These are phyloP conservation scores for Pichia membranifaciens DNA, from an alignment of 805 yeast genomes.

Conservation along the genomic window DNA sequence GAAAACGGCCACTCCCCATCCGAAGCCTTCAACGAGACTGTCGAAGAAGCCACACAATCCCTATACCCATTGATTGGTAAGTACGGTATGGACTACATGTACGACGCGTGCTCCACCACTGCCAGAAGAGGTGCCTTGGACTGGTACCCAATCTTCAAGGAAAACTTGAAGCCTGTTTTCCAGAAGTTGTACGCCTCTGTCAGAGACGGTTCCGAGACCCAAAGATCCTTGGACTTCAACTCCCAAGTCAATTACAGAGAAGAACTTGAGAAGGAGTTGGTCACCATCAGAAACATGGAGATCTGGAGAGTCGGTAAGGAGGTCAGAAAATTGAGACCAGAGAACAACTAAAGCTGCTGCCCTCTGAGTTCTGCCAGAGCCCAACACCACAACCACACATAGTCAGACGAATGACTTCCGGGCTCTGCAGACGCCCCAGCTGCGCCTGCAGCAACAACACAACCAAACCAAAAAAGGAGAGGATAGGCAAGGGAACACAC, in stretches of 20 bases:
- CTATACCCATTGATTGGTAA: slow-evolving; percentile 98
- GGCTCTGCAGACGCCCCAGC: too few species aligned
- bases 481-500: too few species aligned
- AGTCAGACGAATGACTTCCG: background rate
- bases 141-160: slow-evolving; percentile 99
- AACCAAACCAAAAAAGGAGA: too few species aligned
- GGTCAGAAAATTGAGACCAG: slow-evolving; percentile 99
- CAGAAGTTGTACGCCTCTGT: slow-evolving; percentile 92
- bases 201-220: slow-evolving; percentile 93
- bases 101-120: slow-evolving; percentile 99
- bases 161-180: slow-evolving; percentile 97
- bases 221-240: slow-evolving; percentile 98
- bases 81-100: slow-evolving; percentile 99
- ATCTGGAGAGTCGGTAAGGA: slow-evolving; percentile 99
- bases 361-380: too few species aligned
- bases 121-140: slow-evolving; percentile 99
- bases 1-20: slow-evolving; percentile 99
- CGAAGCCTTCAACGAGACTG: slow-evolving; percentile 99
- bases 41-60: slow-evolving; percentile 99
- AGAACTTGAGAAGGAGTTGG: slow-evolving; percentile 88
- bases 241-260: slow-evolving; percentile 97
- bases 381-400: too few species aligned
- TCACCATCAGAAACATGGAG: slow-evolving; percentile 93
- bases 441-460: too few species aligned
- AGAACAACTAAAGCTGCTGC: slow-evolving; percentile 91